phyloP scores from a whole-genome alignment of 208 protist genomes.

The Crithidia thermophila region DNA sequence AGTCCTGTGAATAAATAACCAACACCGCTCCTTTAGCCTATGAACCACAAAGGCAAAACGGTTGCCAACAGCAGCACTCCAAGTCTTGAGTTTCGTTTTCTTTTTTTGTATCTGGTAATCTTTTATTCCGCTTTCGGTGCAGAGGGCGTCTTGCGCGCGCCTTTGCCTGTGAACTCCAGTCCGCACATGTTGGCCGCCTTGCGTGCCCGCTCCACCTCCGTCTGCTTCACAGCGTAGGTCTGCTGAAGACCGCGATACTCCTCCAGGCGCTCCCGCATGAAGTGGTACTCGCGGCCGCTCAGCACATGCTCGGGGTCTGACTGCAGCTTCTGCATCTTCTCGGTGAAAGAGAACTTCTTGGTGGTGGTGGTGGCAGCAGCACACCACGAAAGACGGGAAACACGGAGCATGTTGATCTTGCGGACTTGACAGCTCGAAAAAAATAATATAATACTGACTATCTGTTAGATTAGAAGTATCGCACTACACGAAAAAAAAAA shows the following conservation, averaged over 20 bases:
- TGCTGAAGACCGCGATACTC: conserved; percentile 75
- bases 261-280: conserved; percentile 60
- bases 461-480: too few relatives aligned
- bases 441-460: not conserved
- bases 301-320: conserved; percentile 36
- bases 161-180: conserved; percentile 83
- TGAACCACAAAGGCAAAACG: not conserved
- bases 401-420: conserved; percentile 11
- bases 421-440: too few relatives aligned
- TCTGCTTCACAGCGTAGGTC: conserved; percentile 85
- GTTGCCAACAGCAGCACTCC: too few relatives aligned
- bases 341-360: conserved; percentile 29
- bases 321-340: conserved; percentile 32
- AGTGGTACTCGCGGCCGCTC: conserved; percentile 56
- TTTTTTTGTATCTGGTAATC: not conserved
- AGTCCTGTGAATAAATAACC: too few relatives aligned
- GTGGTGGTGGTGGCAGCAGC: conserved; percentile 10
- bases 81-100: not conserved
- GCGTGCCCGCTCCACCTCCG: conserved; percentile 76
- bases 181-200: conserved; percentile 82
- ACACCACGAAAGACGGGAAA: conserved; percentile 8
- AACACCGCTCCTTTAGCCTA: too few relatives aligned
- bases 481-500: too few relatives aligned
- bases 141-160: conserved; percentile 17
- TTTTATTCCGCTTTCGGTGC: not conserved